phyloP scores from a whole-genome alignment of 164 flowering plant genomes.

The Kalanchoe fedtschenkoi region DNA sequence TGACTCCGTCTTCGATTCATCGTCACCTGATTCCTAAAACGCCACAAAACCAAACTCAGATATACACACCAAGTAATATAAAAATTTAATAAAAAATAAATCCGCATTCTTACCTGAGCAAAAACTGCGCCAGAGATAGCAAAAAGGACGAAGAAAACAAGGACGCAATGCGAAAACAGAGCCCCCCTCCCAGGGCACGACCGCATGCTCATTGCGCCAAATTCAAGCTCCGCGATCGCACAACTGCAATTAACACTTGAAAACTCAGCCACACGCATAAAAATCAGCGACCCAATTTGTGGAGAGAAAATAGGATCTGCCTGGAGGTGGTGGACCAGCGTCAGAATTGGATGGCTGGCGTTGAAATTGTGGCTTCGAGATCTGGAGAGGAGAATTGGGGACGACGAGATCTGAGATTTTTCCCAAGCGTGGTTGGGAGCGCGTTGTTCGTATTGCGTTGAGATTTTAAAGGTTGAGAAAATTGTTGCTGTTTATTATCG shows the following conservation, averaged over 20 bases:
- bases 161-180: background rate
- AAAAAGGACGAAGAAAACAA: background rate
- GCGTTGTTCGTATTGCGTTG: too few relatives aligned
- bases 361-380: background rate
- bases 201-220: background rate
- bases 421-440: too few relatives aligned
- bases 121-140: background rate
- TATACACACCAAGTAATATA: background rate
- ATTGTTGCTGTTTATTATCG: too few relatives aligned
- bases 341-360: too few relatives aligned
- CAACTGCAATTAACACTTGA: background rate
- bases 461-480: too few relatives aligned
- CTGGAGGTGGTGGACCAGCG: too few relatives aligned
- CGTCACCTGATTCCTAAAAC: background rate
- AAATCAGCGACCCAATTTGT: background rate
- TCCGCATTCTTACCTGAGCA: background rate
- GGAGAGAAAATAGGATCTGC: background rate
- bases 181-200: background rate
- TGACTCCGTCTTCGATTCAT: constrained; percentile 12
- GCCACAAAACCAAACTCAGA: background rate
- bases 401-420: background rate
- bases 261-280: background rate
- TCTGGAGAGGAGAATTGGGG: background rate
- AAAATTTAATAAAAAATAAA: background rate
- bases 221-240: too few relatives aligned